Conservation (phyloP, 1,284 basidiomycete species). For the Filobasidium uniguttulatum region DNA sequence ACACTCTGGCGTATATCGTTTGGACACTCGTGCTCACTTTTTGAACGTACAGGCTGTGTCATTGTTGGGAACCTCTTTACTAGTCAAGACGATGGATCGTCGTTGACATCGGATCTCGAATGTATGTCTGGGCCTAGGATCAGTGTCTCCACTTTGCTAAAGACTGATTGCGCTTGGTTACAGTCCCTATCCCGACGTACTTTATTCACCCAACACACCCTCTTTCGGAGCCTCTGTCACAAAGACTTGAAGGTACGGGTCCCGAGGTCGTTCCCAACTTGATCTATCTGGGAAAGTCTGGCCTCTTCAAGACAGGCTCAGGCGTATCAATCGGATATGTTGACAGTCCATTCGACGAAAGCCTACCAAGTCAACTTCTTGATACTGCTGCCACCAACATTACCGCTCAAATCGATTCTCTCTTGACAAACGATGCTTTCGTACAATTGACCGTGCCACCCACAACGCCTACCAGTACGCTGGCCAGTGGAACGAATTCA, state of each 20-base stretch:
- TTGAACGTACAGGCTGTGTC: slow-evolving; percentile 44
- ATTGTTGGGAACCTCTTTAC: slow-evolving; percentile 87
- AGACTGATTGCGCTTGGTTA: no score
- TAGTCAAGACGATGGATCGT: slow-evolving; percentile 40
- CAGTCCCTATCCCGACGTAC: slow-evolving; percentile 80
- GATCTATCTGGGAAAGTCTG: slow-evolving; percentile 48
- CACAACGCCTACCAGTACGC: slow-evolving; percentile 41
- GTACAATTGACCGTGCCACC: slow-evolving; percentile 72
- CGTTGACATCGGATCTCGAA: slow-evolving; percentile 42
- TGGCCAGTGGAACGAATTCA: slow-evolving; percentile 44
- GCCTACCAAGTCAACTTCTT: background rate
- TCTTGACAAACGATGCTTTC: slow-evolving; percentile 61
- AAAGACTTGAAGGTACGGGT: slow-evolving; percentile 55
- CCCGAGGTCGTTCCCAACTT: slow-evolving; percentile 70
- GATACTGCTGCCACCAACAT: background rate
- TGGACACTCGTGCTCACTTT: no score
- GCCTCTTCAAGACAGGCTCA: slow-evolving; percentile 10
- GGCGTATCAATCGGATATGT: slow-evolving; percentile 11
- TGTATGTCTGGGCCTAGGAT: slow-evolving; percentile 21
- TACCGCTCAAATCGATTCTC: background rate
- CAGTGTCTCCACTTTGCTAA: no score
- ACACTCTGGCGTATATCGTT: background rate
- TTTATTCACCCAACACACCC: slow-evolving; percentile 40
- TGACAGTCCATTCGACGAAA: background rate
- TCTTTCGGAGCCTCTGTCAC: slow-evolving; percentile 42